Evolutionary conservation across 179 eudicot genomes (phyloP).

Genomic region (Heliamphora ciliata): DNA sequence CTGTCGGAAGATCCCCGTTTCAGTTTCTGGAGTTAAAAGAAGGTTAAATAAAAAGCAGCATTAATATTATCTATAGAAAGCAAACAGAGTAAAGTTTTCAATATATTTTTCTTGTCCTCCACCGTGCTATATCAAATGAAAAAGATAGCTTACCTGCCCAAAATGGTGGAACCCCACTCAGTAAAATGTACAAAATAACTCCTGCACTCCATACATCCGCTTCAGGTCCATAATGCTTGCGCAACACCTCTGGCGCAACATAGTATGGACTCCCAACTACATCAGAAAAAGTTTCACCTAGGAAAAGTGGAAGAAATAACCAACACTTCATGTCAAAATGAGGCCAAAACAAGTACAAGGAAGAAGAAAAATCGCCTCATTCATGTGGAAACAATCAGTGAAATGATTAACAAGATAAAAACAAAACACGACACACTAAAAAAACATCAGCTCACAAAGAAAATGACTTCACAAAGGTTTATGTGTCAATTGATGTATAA

Average conservation of each 20-base stretch:
- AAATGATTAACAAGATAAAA: not conserved
- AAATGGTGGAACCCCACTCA: slow-evolving; percentile 22
- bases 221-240: slow-evolving; percentile 22
- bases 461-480: not conserved
- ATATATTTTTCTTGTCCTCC: too few species aligned
- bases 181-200: too few species aligned
- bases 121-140: not conserved
- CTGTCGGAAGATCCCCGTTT: slow-evolving; percentile 41
- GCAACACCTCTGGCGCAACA: slow-evolving; percentile 46
- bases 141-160: slow-evolving; percentile 33
- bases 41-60: not conserved
- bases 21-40: slow-evolving; percentile 33
- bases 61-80: not conserved
- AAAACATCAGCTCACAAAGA: not conserved
- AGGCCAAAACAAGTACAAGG: not conserved
- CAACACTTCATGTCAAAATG: not conserved
- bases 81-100: not conserved
- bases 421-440: not conserved
- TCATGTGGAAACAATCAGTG: not conserved
- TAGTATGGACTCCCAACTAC: slow-evolving; percentile 45
- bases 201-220: too few species aligned
- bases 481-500: not conserved
- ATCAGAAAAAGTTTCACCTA: slow-evolving; percentile 34
- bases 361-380: not conserved
- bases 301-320: not conserved